Evolutionary conservation across 228 moss, liverwort and hornwort species (phyloP).

Genomic region (Sphagnum fallax): DNA sequence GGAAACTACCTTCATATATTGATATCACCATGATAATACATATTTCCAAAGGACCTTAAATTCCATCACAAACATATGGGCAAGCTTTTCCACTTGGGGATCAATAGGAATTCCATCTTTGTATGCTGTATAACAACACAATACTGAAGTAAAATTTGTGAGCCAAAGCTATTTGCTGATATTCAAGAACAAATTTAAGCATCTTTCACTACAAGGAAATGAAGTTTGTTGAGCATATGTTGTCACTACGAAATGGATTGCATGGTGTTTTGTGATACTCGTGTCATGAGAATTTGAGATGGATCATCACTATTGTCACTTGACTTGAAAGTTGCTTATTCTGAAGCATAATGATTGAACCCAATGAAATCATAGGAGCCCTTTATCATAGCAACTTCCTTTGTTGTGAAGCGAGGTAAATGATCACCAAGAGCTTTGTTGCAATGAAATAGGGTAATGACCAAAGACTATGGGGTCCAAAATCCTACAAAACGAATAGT

Average conservation of each 20-base stretch:
- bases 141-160: background rate
- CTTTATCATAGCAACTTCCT: slow-evolving; percentile 25
- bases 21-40: background rate
- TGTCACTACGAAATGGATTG: background rate
- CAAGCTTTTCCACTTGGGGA: background rate
- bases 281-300: slow-evolving; percentile 19
- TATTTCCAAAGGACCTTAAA: background rate
- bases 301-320: slow-evolving; percentile 15
- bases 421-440: slow-evolving; percentile 4
- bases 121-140: background rate
- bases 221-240: background rate
- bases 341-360: slow-evolving; percentile 59
- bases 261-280: background rate
- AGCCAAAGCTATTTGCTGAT: background rate
- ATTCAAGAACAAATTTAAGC: background rate
- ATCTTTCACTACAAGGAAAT: background rate
- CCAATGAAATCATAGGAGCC: slow-evolving; percentile 71
- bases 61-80: background rate
- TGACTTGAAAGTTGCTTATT: slow-evolving; percentile 27
- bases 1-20: no score
- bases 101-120: background rate
- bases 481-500: slow-evolving; percentile 6
- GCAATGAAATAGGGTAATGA: slow-evolving; percentile 23
- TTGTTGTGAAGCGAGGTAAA: slow-evolving; percentile 21
- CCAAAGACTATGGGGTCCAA: slow-evolving; percentile 37